A percentile compares a stretch with the other conserved stretches of the same genome.
These are phyloP conservation scores for Arthrobotrys pseudoclavata DNA, from an alignment of 2,329 filamentous ascomycete species.

Conservation along the genomic window DNA sequence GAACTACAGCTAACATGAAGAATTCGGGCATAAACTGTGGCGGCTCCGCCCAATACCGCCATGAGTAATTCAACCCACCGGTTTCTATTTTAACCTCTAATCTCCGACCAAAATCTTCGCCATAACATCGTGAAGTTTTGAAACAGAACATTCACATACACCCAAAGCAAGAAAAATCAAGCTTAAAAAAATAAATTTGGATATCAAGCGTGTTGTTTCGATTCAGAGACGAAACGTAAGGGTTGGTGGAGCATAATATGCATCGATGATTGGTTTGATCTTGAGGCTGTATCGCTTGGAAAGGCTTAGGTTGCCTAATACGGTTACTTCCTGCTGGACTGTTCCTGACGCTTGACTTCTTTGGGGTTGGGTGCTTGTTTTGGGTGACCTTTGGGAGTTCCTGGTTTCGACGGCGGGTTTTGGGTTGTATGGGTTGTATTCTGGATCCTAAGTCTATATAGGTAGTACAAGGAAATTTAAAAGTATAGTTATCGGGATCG, in stretches of 20 bases:
- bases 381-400: background rate
- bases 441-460: slow-evolving; percentile 3
- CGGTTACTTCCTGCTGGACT: background rate
- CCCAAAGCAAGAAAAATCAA: background rate
- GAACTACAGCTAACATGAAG: too few relatives aligned
- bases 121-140: background rate
- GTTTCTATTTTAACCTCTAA: background rate
- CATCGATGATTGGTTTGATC: slow-evolving; percentile 25
- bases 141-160: slow-evolving; percentile 28
- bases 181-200: slow-evolving; percentile 1
- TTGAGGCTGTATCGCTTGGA: slow-evolving; percentile 22
- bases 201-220: slow-evolving; percentile 16
- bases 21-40: slow-evolving; percentile 2
- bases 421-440: background rate
- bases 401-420: slow-evolving; percentile 25
- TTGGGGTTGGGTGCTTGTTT: slow-evolving; percentile 9
- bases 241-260: background rate
- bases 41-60: background rate
- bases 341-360: slow-evolving; percentile 22
- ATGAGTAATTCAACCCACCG: background rate
- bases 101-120: background rate
- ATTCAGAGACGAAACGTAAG: slow-evolving; percentile 22
- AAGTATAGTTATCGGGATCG: background rate
- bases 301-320: slow-evolving; percentile 16
- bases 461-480: background rate